Percentiles rank a stretch among this genome's conserved stretches.
phyloP scores from a whole-genome alignment of 805 yeast species.

The Pichia cabralensis region DNA sequence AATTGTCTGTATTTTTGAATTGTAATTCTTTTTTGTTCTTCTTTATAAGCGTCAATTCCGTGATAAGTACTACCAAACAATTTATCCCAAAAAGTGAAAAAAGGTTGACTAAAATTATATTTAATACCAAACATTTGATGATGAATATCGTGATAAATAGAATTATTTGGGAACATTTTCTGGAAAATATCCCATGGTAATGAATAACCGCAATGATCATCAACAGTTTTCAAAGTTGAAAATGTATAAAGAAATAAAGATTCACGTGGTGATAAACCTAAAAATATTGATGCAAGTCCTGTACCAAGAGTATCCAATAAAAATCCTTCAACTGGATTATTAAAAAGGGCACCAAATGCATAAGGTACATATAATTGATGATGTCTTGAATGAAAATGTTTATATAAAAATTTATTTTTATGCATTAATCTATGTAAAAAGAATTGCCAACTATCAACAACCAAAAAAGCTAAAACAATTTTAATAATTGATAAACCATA shows the following conservation, averaged over 20 bases:
- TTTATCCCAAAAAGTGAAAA: slow-evolving; percentile 89
- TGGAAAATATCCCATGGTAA: slow-evolving; percentile 90
- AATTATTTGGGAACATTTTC: slow-evolving; percentile 83
- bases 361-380: slow-evolving; percentile 92
- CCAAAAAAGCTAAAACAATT: slow-evolving; percentile 50
- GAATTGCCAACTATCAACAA: slow-evolving; percentile 95
- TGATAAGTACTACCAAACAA: slow-evolving; percentile 62
- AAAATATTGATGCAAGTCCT: slow-evolving; percentile 62
- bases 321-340: slow-evolving; percentile 91
- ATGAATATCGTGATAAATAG: slow-evolving; percentile 94
- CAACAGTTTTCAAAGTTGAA: slow-evolving; percentile 93
- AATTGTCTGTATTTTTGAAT: slow-evolving; percentile 57
- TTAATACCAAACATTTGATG: slow-evolving; percentile 95
- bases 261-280: slow-evolving; percentile 69
- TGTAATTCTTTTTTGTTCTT: slow-evolving; percentile 57
- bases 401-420: slow-evolving; percentile 62
- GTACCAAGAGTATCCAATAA: slow-evolving; percentile 87
- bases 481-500: slow-evolving; percentile 54
- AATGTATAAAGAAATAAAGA: slow-evolving; percentile 64
- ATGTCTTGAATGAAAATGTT: slow-evolving; percentile 84
- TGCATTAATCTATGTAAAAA: slow-evolving; percentile 88
- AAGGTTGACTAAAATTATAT: slow-evolving; percentile 90
- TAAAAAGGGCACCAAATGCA: slow-evolving; percentile 93
- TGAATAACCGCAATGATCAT: slow-evolving; percentile 97
- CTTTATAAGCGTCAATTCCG: slow-evolving; percentile 53